phyloP scores from a whole-genome alignment of 306 rosid genomes.

The Begonia peltatifolia region DNA sequence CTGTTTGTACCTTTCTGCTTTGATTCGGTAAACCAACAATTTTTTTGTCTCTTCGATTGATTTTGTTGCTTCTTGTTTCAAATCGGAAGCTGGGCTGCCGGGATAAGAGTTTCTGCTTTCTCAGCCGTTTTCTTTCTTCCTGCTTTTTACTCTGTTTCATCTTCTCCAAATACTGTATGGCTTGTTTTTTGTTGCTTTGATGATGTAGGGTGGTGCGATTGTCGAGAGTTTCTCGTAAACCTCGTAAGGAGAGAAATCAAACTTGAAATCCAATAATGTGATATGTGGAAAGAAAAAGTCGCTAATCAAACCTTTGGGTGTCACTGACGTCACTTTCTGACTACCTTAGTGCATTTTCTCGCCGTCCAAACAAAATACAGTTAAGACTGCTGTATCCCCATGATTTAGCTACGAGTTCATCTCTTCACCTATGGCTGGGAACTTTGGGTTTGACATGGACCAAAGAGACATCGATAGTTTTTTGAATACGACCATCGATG shows the following conservation, averaged over 20 bases:
- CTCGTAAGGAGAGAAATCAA: no score
- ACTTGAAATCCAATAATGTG: no score
- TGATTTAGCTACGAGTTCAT: not conserved
- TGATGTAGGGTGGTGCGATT: not conserved
- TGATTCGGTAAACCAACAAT: not conserved
- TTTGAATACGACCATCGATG: slow-evolving; percentile 37
- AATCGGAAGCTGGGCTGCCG: not conserved
- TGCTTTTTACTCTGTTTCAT: no score
- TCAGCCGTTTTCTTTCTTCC: not conserved
- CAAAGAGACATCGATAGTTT: slow-evolving; percentile 52
- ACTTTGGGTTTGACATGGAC: slow-evolving; percentile 47
- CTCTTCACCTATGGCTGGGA: slow-evolving; percentile 22
- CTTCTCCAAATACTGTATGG: no score
- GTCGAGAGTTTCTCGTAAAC: not conserved
- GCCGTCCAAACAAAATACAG: not conserved
- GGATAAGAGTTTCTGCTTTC: not conserved
- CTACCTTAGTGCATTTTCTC: not conserved
- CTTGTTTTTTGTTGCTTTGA: no score
- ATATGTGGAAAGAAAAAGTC: no score
- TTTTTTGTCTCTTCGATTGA: not conserved
- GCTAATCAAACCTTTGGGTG: not conserved
- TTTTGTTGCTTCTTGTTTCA: not conserved
- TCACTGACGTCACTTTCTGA: not conserved
- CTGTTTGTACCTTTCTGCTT: not conserved
- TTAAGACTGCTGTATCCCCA: not conserved